These are phyloP conservation scores for Cutaneotrichosporon sp. DNA, from an alignment of 1,284 basidiomycete species.

Conservation along the genomic window DNA sequence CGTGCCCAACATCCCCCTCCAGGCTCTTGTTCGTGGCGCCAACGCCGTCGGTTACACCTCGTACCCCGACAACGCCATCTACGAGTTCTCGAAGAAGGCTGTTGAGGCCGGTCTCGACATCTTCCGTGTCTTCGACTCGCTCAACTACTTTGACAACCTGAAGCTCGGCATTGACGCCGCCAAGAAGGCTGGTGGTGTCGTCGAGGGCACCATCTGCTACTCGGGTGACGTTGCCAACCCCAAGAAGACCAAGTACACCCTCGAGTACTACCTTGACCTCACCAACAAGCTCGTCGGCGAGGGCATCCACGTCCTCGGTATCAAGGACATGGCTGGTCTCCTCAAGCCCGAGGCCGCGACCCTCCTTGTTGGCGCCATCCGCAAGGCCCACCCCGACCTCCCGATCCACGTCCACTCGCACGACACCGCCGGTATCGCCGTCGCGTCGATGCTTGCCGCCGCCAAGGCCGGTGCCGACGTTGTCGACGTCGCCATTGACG, in stretches of 20 bases:
- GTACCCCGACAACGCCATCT: slow-evolving; percentile 99
- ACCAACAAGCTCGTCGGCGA: slow-evolving; percentile 90
- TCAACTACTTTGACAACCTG: slow-evolving; percentile 98
- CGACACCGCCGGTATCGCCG: slow-evolving; percentile 97
- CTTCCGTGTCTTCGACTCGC: slow-evolving; percentile 98
- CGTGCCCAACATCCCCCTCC: slow-evolving; percentile 98
- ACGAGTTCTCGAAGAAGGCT: slow-evolving; percentile 96
- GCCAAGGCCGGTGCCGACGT: slow-evolving; percentile 97
- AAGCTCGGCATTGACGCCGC: slow-evolving; percentile 96
- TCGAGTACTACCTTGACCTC: slow-evolving; percentile 97
- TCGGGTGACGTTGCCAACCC: slow-evolving; percentile 96
- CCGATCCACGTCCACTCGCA: slow-evolving; percentile 99
- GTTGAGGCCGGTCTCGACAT: slow-evolving; percentile 99
- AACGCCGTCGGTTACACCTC: slow-evolving; percentile 99
- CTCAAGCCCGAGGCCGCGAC: slow-evolving; percentile 93
- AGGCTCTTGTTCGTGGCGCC: slow-evolving; percentile 97
- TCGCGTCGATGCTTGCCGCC: slow-evolving; percentile 93
- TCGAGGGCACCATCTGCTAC: slow-evolving; percentile 98
- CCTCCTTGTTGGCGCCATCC: slow-evolving; percentile 90
- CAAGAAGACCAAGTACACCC: slow-evolving; percentile 96
- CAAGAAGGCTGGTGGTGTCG: slow-evolving; percentile 99
- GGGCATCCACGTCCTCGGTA: slow-evolving; percentile 95
- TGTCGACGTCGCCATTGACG: slow-evolving; percentile 97
- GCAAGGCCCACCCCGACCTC: slow-evolving; percentile 94
- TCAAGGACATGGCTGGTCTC: slow-evolving; percentile 99